A percentile compares a stretch with the other conserved stretches of the same genome.
Conservation (phyloP, 768 basidiomycete species). For the Amanita jacksonii region DNA sequence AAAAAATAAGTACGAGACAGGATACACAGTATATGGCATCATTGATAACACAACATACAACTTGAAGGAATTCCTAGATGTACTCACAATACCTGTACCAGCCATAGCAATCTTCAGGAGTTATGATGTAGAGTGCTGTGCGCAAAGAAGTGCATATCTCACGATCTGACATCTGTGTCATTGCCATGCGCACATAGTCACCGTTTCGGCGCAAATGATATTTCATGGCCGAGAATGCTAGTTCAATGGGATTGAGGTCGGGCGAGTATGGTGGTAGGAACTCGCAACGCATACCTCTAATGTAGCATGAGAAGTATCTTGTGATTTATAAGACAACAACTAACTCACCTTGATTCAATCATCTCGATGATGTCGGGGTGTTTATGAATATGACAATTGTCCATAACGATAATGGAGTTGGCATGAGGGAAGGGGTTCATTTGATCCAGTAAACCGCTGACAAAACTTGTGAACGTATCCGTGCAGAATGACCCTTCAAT, state of each 20-base stretch:
- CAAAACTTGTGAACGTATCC: not conserved
- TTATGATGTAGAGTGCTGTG: not conserved
- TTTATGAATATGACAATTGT: slow-evolving; percentile 4
- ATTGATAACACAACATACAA: no score
- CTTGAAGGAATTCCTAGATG: no score
- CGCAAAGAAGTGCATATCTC: not conserved
- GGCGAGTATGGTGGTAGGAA: slow-evolving; percentile 10
- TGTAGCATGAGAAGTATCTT: slow-evolving; percentile 1
- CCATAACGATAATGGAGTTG: slow-evolving; percentile 3
- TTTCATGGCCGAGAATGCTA: slow-evolving; percentile 9
- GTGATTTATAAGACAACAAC: not conserved
- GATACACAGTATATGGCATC: no score
- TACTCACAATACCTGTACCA: slow-evolving; percentile 6
- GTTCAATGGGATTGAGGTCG: slow-evolving; percentile 10
- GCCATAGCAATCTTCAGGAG: not conserved
- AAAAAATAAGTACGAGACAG: no score
- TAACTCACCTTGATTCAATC: not conserved
- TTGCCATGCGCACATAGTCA: not conserved
- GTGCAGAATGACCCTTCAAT: not conserved
- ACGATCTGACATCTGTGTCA: not conserved
- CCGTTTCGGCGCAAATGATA: slow-evolving; percentile 2
- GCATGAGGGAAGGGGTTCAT: slow-evolving; percentile 1
- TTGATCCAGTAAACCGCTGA: not conserved
- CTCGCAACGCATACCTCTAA: slow-evolving; percentile 5
- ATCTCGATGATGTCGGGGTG: not conserved